Conservation (phyloP, 75 land plant species). For the Ceratopteris richardii region DNA sequence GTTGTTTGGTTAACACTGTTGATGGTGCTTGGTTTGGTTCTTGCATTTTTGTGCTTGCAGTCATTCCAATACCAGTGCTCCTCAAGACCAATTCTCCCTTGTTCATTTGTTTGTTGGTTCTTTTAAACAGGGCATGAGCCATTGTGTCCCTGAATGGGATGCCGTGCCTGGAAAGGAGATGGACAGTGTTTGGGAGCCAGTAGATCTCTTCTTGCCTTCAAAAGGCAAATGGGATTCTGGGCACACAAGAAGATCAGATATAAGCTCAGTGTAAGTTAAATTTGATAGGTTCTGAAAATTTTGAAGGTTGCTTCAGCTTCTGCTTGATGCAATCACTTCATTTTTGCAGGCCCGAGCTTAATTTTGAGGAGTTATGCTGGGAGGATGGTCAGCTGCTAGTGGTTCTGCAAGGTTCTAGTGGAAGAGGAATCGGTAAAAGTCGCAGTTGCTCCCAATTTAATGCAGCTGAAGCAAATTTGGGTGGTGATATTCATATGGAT, state of each 20-base stretch:
- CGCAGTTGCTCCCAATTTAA: too few relatives aligned
- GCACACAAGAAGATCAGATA: neutral
- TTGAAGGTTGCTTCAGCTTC: too few relatives aligned
- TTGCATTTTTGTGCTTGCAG: too few relatives aligned
- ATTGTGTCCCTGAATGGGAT: slow-evolving; percentile 5
- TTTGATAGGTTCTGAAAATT: neutral
- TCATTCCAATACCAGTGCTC: too few relatives aligned
- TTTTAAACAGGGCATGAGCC: neutral
- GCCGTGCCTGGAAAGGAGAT: neutral
- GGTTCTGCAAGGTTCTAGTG: neutral
- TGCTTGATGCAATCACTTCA: neutral
- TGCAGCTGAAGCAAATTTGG: too few relatives aligned
- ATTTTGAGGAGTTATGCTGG: slow-evolving; percentile 9
- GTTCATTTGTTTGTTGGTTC: too few relatives aligned
- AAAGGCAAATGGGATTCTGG: slow-evolving; percentile 2
- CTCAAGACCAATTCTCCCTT: too few relatives aligned
- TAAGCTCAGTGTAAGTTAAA: slow-evolving; percentile 1
- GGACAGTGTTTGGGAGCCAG: neutral
- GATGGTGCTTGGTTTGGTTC: too few relatives aligned
- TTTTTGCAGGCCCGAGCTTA: neutral
- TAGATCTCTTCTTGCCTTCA: neutral
- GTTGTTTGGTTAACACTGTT: too few relatives aligned
- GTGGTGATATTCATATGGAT: too few relatives aligned
- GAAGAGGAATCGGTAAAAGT: neutral
- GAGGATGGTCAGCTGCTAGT: slow-evolving; percentile 7